Evolutionary conservation across 257 asterid species (phyloP).

Genomic region (Fraxinus americana): DNA sequence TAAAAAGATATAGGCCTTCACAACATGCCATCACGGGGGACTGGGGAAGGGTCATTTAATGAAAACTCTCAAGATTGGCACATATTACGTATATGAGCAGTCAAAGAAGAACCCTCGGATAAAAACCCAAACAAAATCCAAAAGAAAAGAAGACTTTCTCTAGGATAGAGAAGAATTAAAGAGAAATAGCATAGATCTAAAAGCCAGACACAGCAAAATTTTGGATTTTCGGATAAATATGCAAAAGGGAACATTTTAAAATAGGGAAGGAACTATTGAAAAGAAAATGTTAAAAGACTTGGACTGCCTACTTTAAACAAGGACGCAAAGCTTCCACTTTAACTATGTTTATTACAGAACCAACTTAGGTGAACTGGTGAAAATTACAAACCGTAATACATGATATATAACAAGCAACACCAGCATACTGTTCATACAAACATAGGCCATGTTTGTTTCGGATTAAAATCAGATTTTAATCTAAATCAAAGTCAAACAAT

Average conservation of each 20-base stretch:
- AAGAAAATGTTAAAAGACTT: background rate
- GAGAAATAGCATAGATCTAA: background rate
- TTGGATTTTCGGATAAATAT: background rate
- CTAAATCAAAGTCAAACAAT: too few relatives aligned
- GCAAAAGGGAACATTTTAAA: background rate
- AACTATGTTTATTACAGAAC: background rate
- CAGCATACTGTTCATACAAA: background rate
- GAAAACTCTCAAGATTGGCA: background rate
- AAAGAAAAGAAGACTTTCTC: background rate
- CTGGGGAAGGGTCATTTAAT: background rate
- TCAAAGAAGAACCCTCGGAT: background rate
- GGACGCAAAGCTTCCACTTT: background rate
- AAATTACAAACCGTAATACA: background rate
- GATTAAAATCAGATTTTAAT: too few relatives aligned
- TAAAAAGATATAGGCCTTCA: constrained; percentile 11
- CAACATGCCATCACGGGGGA: background rate
- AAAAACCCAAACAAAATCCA: background rate
- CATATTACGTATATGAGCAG: background rate
- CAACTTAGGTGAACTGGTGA: background rate
- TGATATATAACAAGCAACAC: background rate
- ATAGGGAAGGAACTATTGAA: background rate
- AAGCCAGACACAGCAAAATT: background rate
- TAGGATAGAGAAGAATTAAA: background rate
- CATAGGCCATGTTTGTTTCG: too few relatives aligned
- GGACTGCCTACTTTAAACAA: background rate